phyloP scores from a whole-genome alignment of 2,329 filamentous ascomycete genomes.

The Aspergillus fumigatus region DNA sequence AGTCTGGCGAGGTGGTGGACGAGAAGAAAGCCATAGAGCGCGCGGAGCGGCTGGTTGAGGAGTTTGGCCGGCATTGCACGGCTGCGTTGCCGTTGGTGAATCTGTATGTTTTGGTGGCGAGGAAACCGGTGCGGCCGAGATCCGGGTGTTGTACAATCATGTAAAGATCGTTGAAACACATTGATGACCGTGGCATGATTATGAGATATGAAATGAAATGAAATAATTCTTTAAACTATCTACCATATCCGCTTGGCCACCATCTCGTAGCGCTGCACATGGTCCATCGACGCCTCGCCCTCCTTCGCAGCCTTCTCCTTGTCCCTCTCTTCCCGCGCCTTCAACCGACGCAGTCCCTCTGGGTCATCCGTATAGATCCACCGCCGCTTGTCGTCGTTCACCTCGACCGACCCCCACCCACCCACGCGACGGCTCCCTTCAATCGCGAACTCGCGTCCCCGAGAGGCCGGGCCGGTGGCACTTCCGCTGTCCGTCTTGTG shows the following conservation, averaged over 20 bases:
- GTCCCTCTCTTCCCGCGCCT: constrained; percentile 59
- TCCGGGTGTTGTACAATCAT: background rate
- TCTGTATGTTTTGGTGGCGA: constrained; percentile 15
- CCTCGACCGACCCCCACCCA: constrained; percentile 78
- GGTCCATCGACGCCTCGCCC: constrained; percentile 56
- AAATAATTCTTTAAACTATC: constrained; percentile 5
- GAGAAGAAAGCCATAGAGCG: constrained; percentile 4
- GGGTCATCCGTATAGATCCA: constrained; percentile 85
- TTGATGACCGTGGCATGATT: background rate
- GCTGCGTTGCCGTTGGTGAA: constrained; percentile 14
- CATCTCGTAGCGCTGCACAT: constrained; percentile 83
- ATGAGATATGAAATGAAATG: no score
- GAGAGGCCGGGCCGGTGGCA: constrained; percentile 21
- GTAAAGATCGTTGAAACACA: background rate
- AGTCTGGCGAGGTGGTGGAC: constrained; percentile 5
- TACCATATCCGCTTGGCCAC: constrained; percentile 95
- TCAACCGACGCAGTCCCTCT: constrained; percentile 61
- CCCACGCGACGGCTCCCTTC: constrained; percentile 73
- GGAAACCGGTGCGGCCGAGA: background rate
- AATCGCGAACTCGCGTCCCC: constrained; percentile 50
- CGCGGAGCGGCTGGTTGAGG: constrained; percentile 8
- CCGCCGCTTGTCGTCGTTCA: constrained; percentile 78
- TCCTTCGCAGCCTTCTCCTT: constrained; percentile 53
- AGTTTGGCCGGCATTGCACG: constrained; percentile 15
- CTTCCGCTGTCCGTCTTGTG: constrained; percentile 6